A percentile compares a stretch with the other conserved stretches of the same genome.
Evolutionary conservation across 257 asterid species (phyloP).

Genomic region (Solanum dulcamara): DNA sequence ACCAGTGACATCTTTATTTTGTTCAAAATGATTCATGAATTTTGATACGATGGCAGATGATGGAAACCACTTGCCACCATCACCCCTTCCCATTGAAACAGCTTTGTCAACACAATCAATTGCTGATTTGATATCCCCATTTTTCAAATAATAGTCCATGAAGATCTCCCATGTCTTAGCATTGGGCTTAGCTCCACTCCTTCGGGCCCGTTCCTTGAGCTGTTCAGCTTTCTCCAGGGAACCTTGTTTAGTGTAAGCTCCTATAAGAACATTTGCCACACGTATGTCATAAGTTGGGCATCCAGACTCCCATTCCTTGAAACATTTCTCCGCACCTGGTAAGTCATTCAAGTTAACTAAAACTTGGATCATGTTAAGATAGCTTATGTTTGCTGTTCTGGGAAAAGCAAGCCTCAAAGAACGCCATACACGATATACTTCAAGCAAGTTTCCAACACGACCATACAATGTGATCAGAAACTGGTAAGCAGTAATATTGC

Average conservation of each 20-base stretch:
- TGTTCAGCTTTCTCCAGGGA: conserved; percentile 47
- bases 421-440: conserved; percentile 89
- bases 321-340: conserved; percentile 94
- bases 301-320: conserved; percentile 62
- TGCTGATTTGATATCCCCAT: conserved; percentile 41
- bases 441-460: conserved; percentile 63
- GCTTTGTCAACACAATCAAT: conserved; percentile 50
- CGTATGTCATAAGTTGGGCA: conserved; percentile 61
- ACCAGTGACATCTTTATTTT: conserved; percentile 54
- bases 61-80: conserved; percentile 60
- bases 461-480: conserved; percentile 78
- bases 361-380: conserved; percentile 81
- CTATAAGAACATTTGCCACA: conserved; percentile 58
- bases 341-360: conserved; percentile 70
- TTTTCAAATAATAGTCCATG: conserved; percentile 53
- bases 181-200: conserved; percentile 62
- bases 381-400: conserved; percentile 69
- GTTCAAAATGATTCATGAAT: conserved; percentile 55
- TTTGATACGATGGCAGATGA: conserved; percentile 26
- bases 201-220: conserved; percentile 45
- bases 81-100: conserved; percentile 48
- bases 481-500: conserved; percentile 59
- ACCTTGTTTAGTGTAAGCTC: conserved; percentile 59
- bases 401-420: conserved; percentile 79
- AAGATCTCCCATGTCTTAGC: conserved; percentile 86